These are phyloP conservation scores for Sporothrix phasma DNA, from an alignment of 2,329 filamentous ascomycete species.

Conservation along the genomic window DNA sequence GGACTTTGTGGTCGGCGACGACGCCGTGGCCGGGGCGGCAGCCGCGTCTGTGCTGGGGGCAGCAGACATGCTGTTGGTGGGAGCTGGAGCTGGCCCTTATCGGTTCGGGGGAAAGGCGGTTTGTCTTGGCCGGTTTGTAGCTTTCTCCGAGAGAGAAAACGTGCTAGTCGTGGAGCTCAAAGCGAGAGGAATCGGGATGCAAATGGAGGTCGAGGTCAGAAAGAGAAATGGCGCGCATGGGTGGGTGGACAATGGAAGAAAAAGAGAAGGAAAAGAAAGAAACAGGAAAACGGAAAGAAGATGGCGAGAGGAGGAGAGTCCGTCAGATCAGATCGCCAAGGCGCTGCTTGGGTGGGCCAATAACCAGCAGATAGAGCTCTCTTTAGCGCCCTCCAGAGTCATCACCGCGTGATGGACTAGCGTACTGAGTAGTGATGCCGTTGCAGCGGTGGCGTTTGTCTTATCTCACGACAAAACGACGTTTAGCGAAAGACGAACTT, in stretches of 20 bases:
- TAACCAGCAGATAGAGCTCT: background rate
- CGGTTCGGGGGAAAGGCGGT: background rate
- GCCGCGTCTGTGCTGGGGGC: background rate
- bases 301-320: background rate
- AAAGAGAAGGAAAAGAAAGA: background rate
- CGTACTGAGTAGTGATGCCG: background rate
- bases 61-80: conserved; percentile 9
- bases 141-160: background rate
- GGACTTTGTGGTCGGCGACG: background rate
- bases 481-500: too few species aligned
- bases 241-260: background rate
- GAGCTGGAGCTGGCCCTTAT: background rate
- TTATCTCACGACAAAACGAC: background rate
- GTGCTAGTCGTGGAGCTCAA: background rate
- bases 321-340: conserved; percentile 3
- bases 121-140: background rate
- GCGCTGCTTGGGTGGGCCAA: conserved; percentile 3
- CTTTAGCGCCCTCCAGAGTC: background rate
- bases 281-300: background rate
- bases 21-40: background rate
- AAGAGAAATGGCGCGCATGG: background rate
- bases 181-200: background rate
- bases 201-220: background rate
- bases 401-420: background rate
- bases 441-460: background rate